Evolutionary conservation across 2,329 filamentous ascomycete genomes (phyloP).

Genomic region (Beauveria bassiana): DNA sequence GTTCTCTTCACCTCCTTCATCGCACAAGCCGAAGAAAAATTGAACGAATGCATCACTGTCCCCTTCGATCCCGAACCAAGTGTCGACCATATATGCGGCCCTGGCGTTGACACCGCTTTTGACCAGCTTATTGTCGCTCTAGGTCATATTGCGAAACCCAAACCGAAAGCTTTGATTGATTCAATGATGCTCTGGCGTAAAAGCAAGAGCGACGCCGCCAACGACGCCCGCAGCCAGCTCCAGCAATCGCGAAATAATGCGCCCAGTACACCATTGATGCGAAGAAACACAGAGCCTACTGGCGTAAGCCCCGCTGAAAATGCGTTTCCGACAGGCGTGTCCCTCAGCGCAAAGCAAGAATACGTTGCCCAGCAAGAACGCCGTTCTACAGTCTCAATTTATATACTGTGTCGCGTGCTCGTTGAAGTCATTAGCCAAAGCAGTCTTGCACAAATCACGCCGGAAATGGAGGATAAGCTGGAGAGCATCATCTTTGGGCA

Average conservation of each 20-base stretch:
- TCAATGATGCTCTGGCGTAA: conserved; percentile 98
- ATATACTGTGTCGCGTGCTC: conserved; percentile 86
- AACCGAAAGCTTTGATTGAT: conserved; percentile 91
- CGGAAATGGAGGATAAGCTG: conserved; percentile 88
- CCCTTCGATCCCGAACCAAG: conserved; percentile 73
- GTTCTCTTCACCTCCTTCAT: conserved; percentile 98
- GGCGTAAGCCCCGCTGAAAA: conserved; percentile 33
- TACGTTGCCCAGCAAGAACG: conserved; percentile 75
- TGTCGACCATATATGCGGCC: conserved; percentile 85
- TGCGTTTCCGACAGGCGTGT: conserved; percentile 27
- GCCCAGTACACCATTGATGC: conserved; percentile 45
- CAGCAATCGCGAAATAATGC: conserved; percentile 41
- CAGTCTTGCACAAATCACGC: conserved; percentile 70
- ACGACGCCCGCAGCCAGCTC: conserved; percentile 53
- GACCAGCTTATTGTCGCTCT: conserved; percentile 91
- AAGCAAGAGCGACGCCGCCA: conserved; percentile 84
- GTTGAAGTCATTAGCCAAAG: conserved; percentile 93
- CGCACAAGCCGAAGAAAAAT: conserved; percentile 90
- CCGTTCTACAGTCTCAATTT: conserved; percentile 88
- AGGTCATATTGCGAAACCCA: conserved; percentile 88
- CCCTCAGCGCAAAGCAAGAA: conserved; percentile 52
- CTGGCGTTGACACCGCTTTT: conserved; percentile 78
- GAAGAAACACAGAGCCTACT: conserved; percentile 68
- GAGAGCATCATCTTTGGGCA: conserved; percentile 97
- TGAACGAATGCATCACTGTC: conserved; percentile 77